Percentiles rank a stretch among this genome's conserved stretches.
phyloP scores from a whole-genome alignment of 495 filamentous ascomycete species.

The Penicillium angulare region DNA sequence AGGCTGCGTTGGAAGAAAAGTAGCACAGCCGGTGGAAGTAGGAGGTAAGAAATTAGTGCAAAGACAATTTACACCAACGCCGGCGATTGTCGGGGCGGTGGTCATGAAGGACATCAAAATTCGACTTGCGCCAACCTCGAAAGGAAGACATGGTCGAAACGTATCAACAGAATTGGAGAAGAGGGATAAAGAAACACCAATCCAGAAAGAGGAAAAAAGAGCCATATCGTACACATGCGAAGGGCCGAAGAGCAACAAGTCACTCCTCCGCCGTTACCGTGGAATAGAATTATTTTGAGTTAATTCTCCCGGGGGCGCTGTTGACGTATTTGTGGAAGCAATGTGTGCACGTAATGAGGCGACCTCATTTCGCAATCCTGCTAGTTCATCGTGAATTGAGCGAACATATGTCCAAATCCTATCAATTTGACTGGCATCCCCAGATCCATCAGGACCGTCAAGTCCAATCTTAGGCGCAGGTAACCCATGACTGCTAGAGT shows the following conservation, averaged over 20 bases:
- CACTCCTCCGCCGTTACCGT: conserved; percentile 9
- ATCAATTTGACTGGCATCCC: conserved; percentile 29
- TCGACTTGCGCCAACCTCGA: neutral
- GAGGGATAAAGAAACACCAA: neutral
- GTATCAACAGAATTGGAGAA: conserved; percentile 20
- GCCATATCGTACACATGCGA: conserved; percentile 27
- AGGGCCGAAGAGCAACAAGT: conserved; percentile 9
- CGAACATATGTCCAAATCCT: conserved; percentile 49
- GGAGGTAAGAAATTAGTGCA: conserved; percentile 9
- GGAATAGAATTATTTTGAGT: conserved; percentile 24
- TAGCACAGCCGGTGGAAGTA: neutral
- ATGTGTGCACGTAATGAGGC: conserved; percentile 39
- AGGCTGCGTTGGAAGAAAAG: neutral
- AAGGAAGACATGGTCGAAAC: conserved; percentile 1
- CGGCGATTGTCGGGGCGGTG: conserved; percentile 15
- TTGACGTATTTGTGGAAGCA: conserved; percentile 31
- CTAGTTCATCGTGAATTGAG: conserved; percentile 42
- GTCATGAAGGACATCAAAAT: conserved; percentile 22
- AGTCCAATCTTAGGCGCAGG: conserved; percentile 24
- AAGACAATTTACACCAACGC: conserved; percentile 15
- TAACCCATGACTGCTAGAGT: conserved; percentile 43
- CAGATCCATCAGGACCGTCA: conserved; percentile 20
- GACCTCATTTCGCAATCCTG: conserved; percentile 38
- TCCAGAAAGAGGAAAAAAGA: neutral
- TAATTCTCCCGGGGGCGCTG: conserved; percentile 21